A percentile compares a stretch with the other conserved stretches of the same genome.
These are phyloP conservation scores for Rutidosis leptorrhynchoides DNA, from an alignment of 129 eudicot genomes.

Conservation along the genomic window DNA sequence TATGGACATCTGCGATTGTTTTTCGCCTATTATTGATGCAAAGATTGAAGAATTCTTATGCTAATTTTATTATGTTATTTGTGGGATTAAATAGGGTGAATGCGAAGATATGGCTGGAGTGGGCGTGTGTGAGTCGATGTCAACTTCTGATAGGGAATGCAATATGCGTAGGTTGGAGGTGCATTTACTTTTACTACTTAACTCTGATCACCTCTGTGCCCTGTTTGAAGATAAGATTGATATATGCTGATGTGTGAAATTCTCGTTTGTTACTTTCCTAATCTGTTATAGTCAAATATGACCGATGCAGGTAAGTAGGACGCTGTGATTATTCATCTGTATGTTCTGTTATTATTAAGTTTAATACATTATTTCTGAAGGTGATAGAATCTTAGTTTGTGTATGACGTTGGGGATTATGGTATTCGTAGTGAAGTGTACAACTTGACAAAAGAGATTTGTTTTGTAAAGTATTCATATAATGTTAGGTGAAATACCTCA, in stretches of 20 bases:
- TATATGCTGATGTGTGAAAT: slow-evolving; percentile 6
- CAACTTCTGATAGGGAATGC: slow-evolving; percentile 26
- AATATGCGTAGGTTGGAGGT: slow-evolving; percentile 32
- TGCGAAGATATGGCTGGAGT: slow-evolving; percentile 23
- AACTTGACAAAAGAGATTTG: background rate
- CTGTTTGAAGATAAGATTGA: background rate
- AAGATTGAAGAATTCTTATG: slow-evolving; percentile 1
- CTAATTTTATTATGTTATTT: slow-evolving; percentile 11
- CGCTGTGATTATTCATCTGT: slow-evolving; percentile 10
- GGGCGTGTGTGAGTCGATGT: slow-evolving; percentile 4
- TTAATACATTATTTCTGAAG: background rate
- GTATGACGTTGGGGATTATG: background rate
- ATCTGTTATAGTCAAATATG: background rate
- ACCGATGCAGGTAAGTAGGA: slow-evolving; percentile 11
- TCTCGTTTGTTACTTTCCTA: slow-evolving; percentile 4
- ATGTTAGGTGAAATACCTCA: slow-evolving; percentile 1
- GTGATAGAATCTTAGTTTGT: slow-evolving; percentile 13
- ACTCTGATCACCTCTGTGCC: slow-evolving; percentile 11
- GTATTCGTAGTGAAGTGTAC: background rate
- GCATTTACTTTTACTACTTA: slow-evolving; percentile 23
- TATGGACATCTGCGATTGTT: background rate
- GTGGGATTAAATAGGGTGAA: slow-evolving; percentile 22
- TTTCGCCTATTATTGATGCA: background rate
- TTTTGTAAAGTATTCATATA: background rate
- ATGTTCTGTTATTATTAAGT: background rate